phyloP scores from a whole-genome alignment of 129 eudicot species.

The Tagetes erecta region DNA sequence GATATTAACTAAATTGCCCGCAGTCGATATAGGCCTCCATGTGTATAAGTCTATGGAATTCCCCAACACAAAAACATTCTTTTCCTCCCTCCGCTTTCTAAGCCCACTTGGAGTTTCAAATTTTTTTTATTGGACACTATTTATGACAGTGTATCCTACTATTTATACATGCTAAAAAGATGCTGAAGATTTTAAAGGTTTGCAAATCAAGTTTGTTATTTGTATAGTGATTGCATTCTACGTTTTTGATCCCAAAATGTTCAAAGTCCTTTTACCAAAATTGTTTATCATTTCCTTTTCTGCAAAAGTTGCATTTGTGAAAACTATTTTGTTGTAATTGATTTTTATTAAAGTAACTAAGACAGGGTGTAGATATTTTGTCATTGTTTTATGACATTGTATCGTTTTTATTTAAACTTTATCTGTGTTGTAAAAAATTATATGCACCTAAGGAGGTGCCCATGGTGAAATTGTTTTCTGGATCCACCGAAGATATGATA shows the following conservation, averaged over 20 bases:
- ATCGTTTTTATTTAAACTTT: not conserved
- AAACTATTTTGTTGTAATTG: not conserved
- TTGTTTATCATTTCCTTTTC: not conserved
- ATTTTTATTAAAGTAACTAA: not conserved
- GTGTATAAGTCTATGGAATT: not conserved
- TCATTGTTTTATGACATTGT: not conserved
- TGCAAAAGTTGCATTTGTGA: not conserved
- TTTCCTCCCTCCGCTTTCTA: not conserved
- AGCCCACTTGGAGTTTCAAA: not conserved
- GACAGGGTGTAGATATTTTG: not conserved
- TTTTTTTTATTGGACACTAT: not conserved
- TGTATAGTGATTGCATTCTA: not conserved
- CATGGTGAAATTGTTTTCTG: no score
- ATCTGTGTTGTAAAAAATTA: not conserved
- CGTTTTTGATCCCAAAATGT: not conserved
- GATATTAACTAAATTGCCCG: slow-evolving; percentile 8
- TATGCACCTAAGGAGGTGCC: not conserved
- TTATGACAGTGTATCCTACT: not conserved
- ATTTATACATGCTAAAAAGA: not conserved
- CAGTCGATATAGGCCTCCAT: no score
- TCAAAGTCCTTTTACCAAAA: not conserved
- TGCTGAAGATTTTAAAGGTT: not conserved
- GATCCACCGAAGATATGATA: not conserved
- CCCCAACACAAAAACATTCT: not conserved
- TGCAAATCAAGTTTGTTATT: not conserved